A percentile compares a stretch with the other conserved stretches of the same genome.
phyloP scores from a whole-genome alignment of 805 yeast species.

The Saturnispora dispora region DNA sequence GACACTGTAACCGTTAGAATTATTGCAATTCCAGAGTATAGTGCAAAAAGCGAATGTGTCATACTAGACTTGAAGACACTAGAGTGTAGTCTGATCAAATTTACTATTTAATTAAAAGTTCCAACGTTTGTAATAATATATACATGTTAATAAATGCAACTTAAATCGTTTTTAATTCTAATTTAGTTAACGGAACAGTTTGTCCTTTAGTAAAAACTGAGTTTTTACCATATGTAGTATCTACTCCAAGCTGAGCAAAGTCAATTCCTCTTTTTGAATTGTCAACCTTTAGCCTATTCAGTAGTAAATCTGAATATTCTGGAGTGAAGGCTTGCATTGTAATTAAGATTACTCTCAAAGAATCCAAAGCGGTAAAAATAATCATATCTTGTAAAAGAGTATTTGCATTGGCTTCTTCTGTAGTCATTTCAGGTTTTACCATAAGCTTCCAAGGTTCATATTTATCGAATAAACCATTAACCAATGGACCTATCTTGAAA shows the following conservation, averaged over 20 bases:
- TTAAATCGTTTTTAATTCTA: conserved; percentile 11
- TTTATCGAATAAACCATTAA: conserved; percentile 59
- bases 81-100: conserved; percentile 42
- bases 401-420: conserved; percentile 4
- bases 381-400: conserved; percentile 38
- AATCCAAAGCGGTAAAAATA: conserved; percentile 61
- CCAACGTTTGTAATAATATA: neutral
- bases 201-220: conserved; percentile 28
- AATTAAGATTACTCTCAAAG: conserved; percentile 57
- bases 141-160: neutral
- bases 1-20: conserved; percentile 34
- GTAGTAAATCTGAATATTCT: conserved; percentile 40
- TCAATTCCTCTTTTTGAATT: conserved; percentile 32
- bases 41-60: conserved; percentile 54
- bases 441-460: conserved; percentile 68
- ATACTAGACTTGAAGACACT: conserved; percentile 50
- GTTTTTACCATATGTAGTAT: conserved; percentile 48
- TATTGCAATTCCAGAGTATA: conserved; percentile 64
- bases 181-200: conserved; percentile 25
- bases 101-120: conserved; percentile 11
- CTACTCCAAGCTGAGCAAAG: conserved; percentile 47
- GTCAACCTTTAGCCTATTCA: conserved; percentile 56
- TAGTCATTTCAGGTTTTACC: conserved; percentile 18
- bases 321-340: conserved; percentile 71
- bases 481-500: conserved; percentile 49